Evolutionary conservation across 2,329 filamentous ascomycete species (phyloP), one percentile per base, ranked within the genome.

Genomic region (Hypoxylon sp.): DNA sequence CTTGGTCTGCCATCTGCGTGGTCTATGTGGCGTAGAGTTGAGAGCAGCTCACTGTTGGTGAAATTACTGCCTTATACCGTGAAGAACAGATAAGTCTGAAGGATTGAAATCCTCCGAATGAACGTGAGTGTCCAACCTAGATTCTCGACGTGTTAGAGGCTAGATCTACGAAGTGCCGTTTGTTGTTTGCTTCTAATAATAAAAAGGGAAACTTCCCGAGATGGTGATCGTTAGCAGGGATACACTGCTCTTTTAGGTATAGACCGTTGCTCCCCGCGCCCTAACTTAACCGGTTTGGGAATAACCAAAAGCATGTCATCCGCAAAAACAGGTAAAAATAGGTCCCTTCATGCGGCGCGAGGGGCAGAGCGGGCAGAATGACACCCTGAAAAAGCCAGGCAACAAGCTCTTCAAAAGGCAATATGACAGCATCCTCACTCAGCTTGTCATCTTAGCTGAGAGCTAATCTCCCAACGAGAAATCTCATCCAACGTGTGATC

Each of bases 181-280:
- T 24, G 33, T 26, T 38, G 26, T 46, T 46, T 56, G 50, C 38
- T 62, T 62, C 59, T 63, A 63, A 57, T 57, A 63, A 57, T 63
- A 63, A 62, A 36, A 63, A 62, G 22, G 14, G 9, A n/a, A 22
- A 33, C 9, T 33, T 33, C 38, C 50, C 45, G 42, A 26, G 32
- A 49, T 57, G 30, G 30, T 16, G 24, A 28, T 32, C 24, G 12
- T 12, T 45, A 14, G 30, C 40, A 63, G 48, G 53, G 53, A 55
- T 61, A 42, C 28, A 44, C 33, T 40, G 16, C 46, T 24, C n/a
- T 53, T 63, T 63, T 14, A 11, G 53, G 20, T 9, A 5, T 20
- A 9, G 2, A 53, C 24, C 53, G 38, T 48, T 63, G 46, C 38
- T 7, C 24, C 38, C 45, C 52, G 52, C 52, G 53, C 30, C 58